These are phyloP conservation scores for Coprinopsis marcescibilis DNA, from an alignment of 768 basidiomycete species.

Conservation along the genomic window DNA sequence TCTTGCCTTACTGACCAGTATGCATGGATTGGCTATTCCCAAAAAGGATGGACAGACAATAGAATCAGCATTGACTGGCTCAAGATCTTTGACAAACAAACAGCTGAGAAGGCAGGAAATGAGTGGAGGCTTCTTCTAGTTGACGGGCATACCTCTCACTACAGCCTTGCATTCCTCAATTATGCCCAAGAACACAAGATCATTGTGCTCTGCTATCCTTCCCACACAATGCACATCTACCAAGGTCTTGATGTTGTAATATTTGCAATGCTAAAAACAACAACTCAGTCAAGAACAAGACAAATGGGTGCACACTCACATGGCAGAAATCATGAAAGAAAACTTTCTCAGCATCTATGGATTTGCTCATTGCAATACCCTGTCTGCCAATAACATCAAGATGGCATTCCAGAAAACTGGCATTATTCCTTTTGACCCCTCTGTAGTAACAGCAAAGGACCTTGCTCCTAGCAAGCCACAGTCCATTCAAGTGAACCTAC, in stretches of 20 bases:
- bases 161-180: conserved; percentile 29
- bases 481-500: conserved; percentile 16
- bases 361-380: conserved; percentile 20
- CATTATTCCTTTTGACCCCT: conserved; percentile 24
- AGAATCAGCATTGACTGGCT: conserved; percentile 33
- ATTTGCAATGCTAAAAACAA: conserved; percentile 25
- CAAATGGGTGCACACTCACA: conserved; percentile 2
- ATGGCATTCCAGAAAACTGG: conserved; percentile 30
- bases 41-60: conserved; percentile 34
- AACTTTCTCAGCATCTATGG: conserved; percentile 23
- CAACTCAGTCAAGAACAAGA: conserved; percentile 20
- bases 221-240: conserved; percentile 39
- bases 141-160: conserved; percentile 44
- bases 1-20: conserved; percentile 5
- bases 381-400: conserved; percentile 23
- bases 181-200: conserved; percentile 32
- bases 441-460: conserved; percentile 20
- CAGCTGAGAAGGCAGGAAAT: conserved; percentile 27
- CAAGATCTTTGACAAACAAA: conserved; percentile 35
- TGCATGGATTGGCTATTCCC: conserved; percentile 23
- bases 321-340: conserved; percentile 11
- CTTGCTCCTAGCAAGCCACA: conserved; percentile 27
- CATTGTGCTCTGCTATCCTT: conserved; percentile 38
- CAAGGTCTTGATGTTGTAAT: conserved; percentile 40
- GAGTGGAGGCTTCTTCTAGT: conserved; percentile 29